These are phyloP conservation scores for Stromatinia cepivora DNA, from an alignment of 2,329 filamentous ascomycete species.

Conservation along the genomic window DNA sequence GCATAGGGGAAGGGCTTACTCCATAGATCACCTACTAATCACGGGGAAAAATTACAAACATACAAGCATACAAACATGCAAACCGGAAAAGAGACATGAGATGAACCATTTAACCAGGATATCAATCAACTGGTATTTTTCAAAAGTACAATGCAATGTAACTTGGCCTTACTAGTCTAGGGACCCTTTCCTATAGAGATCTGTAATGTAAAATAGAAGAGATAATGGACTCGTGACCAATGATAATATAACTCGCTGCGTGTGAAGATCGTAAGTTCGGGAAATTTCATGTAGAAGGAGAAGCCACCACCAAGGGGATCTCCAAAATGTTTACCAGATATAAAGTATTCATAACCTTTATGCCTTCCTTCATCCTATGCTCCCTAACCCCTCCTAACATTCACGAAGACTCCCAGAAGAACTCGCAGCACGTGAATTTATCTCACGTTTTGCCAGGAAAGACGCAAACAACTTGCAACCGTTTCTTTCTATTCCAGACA, in stretches of 20 bases:
- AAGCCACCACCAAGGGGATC: slow-evolving; percentile 27
- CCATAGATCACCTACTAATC: not conserved
- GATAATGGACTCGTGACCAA: slow-evolving; percentile 29
- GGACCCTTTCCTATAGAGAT: slow-evolving; percentile 32
- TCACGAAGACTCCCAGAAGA: slow-evolving; percentile 21
- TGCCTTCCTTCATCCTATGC: slow-evolving; percentile 9
- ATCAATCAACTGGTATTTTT: slow-evolving; percentile 33
- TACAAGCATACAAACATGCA: not conserved
- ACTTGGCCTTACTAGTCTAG: slow-evolving; percentile 34
- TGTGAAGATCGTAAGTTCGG: slow-evolving; percentile 38
- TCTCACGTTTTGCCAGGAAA: slow-evolving; percentile 27
- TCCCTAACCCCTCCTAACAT: slow-evolving; percentile 21
- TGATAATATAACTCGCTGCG: slow-evolving; percentile 36
- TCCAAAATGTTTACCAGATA: slow-evolving; percentile 27
- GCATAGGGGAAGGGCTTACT: too few species aligned
- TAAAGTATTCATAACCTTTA: slow-evolving; percentile 24
- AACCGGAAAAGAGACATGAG: not conserved
- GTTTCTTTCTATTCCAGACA: slow-evolving; percentile 30
- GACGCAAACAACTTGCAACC: slow-evolving; percentile 29
- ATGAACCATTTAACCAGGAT: slow-evolving; percentile 28
- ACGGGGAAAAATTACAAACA: too few species aligned
- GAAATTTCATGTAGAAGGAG: slow-evolving; percentile 29
- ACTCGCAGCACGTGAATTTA: slow-evolving; percentile 28
- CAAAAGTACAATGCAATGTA: slow-evolving; percentile 34
- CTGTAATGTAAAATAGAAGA: slow-evolving; percentile 39